Conservation (phyloP, 2,329 filamentous ascomycete species). For the Aspergillus persii region DNA sequence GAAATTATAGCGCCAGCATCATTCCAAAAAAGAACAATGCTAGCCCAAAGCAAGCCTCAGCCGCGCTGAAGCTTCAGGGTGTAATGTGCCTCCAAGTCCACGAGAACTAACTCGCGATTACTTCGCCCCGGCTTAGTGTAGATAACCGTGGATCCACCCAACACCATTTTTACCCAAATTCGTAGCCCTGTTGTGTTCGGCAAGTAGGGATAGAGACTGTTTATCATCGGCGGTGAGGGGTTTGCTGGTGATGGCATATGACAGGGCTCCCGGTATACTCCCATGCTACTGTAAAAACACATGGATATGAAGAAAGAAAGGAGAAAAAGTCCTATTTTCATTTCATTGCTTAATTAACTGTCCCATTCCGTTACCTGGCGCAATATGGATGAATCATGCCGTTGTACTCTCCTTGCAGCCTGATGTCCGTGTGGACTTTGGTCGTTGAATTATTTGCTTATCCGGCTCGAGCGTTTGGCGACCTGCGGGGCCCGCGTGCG, state of each 20-base stretch:
- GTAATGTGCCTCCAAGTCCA: background rate
- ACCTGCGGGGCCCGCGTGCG: background rate
- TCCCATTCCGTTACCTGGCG: background rate
- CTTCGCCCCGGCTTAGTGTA: background rate
- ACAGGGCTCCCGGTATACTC: too few relatives aligned
- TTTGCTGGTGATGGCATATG: too few relatives aligned
- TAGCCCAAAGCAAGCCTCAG: background rate
- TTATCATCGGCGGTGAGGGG: too few relatives aligned
- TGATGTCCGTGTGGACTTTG: background rate
- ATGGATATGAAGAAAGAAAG: background rate
- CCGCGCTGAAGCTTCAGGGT: background rate
- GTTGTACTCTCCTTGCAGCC: background rate
- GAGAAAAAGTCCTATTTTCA: background rate
- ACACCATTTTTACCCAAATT: background rate
- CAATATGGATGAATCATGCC: background rate
- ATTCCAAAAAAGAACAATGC: background rate
- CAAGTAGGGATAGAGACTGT: too few relatives aligned
- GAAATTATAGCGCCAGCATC: background rate
- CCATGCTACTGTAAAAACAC: background rate
- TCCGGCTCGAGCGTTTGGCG: background rate
- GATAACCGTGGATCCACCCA: conserved; percentile 1
- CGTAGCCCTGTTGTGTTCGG: background rate
- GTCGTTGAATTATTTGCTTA: background rate
- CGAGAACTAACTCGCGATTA: background rate
- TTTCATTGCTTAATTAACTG: background rate